These are phyloP conservation scores for Chenopodium suecicum DNA, from an alignment of 148 eudicot species.

Conservation along the genomic window DNA sequence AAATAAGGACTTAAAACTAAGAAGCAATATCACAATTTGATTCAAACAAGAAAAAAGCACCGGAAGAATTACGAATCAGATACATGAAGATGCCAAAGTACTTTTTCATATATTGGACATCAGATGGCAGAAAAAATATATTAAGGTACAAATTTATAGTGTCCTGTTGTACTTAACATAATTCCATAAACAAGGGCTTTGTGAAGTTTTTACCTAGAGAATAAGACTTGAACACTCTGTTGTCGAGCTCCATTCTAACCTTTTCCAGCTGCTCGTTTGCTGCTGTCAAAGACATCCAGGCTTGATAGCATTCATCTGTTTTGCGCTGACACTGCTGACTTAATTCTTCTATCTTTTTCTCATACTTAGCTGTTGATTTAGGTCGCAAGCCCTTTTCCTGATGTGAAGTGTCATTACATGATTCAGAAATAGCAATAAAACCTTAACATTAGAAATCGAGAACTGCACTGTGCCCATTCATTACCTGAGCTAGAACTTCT, in stretches of 20 bases:
- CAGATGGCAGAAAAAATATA: not conserved
- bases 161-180: not conserved
- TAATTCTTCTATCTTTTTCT: slow-evolving; percentile 82
- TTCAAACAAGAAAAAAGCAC: too few species aligned
- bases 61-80: too few species aligned
- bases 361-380: slow-evolving; percentile 64
- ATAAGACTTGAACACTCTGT: slow-evolving; percentile 56
- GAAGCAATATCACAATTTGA: too few species aligned
- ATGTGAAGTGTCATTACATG: not conserved
- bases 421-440: slow-evolving; percentile 2
- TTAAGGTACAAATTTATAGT: not conserved
- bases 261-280: slow-evolving; percentile 84
- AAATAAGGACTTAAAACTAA: too few species aligned
- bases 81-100: too few species aligned
- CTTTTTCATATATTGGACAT: not conserved
- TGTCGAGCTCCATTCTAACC: slow-evolving; percentile 88
- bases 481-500: slow-evolving; percentile 71
- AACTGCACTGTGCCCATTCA: not conserved
- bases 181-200: not conserved
- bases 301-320: slow-evolving; percentile 92
- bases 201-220: slow-evolving; percentile 53
- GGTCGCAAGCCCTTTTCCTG: slow-evolving; percentile 48
- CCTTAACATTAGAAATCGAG: not conserved
- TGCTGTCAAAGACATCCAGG: slow-evolving; percentile 93
- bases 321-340: slow-evolving; percentile 62